Evolutionary conservation across 2,329 filamentous ascomycete genomes (phyloP).

Genomic region (Hymenoscyphus repandus): DNA sequence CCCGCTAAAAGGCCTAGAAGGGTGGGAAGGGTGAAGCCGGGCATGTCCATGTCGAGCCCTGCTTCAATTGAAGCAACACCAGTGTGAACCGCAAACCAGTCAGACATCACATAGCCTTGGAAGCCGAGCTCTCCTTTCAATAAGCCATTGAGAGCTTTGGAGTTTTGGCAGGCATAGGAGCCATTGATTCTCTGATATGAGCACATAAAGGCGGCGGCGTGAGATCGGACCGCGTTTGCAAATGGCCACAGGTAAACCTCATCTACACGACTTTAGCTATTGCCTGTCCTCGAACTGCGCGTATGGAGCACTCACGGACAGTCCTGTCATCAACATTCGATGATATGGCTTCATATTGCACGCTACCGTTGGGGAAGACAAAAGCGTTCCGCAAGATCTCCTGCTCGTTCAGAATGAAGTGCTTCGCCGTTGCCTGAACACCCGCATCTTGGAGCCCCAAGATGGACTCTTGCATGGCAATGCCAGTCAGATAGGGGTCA

Average conservation of each 20-base stretch:
- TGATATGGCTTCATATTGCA: conserved; percentile 1
- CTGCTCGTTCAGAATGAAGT: conserved; percentile 4
- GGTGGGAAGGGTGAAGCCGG: conserved; percentile 31
- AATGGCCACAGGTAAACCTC: conserved; percentile 57
- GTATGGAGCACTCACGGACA: conserved; percentile 50
- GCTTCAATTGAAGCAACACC: not conserved
- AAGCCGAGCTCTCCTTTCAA: conserved; percentile 81
- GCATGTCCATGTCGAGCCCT: conserved; percentile 21
- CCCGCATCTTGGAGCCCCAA: conserved; percentile 46
- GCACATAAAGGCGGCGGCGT: conserved; percentile 78
- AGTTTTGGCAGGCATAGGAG: conserved; percentile 65
- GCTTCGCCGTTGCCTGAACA: conserved; percentile 38
- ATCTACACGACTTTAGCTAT: not conserved
- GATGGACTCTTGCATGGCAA: conserved; percentile 56
- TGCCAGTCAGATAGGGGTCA: conserved; percentile 47
- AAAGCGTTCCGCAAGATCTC: not conserved
- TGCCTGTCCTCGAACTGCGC: not conserved
- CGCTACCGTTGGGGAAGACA: not conserved
- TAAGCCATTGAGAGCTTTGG: conserved; percentile 71
- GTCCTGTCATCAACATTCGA: conserved; percentile 68
- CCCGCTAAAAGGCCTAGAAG: not conserved
- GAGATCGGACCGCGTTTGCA: conserved; percentile 71
- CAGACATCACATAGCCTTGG: conserved; percentile 75
- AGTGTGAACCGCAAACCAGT: conserved; percentile 40
- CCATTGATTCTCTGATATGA: conserved; percentile 70